Base-by-base conservation (phyloP, 2,329 filamentous ascomycete genomes). In the Aspergillus sp. region DNA sequence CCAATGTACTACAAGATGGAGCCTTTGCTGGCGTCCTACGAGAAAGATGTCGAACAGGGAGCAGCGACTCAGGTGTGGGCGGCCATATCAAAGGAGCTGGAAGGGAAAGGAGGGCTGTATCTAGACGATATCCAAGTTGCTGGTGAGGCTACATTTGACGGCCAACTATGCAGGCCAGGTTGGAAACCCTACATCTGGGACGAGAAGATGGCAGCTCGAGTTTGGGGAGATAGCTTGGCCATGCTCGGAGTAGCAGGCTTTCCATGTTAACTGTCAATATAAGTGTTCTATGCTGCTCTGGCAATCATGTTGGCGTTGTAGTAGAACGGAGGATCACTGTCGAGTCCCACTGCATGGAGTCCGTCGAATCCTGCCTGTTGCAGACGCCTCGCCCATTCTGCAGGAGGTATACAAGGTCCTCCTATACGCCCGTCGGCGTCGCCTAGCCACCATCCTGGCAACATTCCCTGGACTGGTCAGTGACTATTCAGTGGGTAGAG, bases 21-120 rank as follows among this genome's bases (percentile, higher is more conserved):
- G 33, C 33, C 33, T 37, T 37, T 37, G 6, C 4, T 37, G 12
- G 33, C 33, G 33, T 15, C 13, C 4, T 37, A 37, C 3, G 33
- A 37, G 54, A 78, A 76, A 58, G 71, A 58, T 17, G 20, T 58
- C 0, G 70, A 64, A 33, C 75, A 79, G 58, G 76, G 75, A 2
- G 75, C 75, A 13, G 74, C 77, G 5, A 78, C 75, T 11, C 72
- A 68, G 4, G 66, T 78, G 4, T 72, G 62, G 58, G 75, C 72
- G n/a, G 73, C 73, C 3, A 63, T 75, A 7, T 64, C 65, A 0
- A 67, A 64, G 49, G 71, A 71, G 42, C 68, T 65, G 51, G 68
- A 70, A 42, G 63, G 61, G 0, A 71, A 61, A 37, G 75, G 75
- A 0, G 75, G 74, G 0, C 63, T 56, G 47, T 75, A 75, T 62